Conservation (phyloP, 2,329 filamentous ascomycete genomes). For the Colletotrichum orbiculare region DNA sequence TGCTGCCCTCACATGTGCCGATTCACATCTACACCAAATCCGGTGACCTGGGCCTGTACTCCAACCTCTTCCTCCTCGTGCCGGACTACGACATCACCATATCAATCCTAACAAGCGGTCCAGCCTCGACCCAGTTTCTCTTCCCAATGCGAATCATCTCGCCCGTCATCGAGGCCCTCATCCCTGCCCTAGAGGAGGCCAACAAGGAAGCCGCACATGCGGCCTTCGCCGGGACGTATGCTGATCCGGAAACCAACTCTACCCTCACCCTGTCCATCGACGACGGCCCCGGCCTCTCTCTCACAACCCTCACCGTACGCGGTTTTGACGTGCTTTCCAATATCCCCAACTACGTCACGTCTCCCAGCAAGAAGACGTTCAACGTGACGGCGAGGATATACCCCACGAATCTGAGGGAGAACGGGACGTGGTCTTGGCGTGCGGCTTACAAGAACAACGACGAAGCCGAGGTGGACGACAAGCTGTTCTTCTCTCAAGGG, state of each 20-base stretch:
- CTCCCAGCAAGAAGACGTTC: background rate
- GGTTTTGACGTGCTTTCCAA: conserved; percentile 53
- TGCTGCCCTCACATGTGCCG: conserved; percentile 43
- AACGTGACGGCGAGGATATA: conserved; percentile 27
- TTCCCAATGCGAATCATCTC: conserved; percentile 41
- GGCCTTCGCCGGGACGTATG: conserved; percentile 52
- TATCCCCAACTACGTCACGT: conserved; percentile 43
- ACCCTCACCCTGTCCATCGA: conserved; percentile 53
- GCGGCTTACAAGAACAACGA: conserved; percentile 44
- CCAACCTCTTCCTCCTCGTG: conserved; percentile 48
- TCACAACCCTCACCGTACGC: conserved; percentile 53
- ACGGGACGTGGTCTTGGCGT: conserved; percentile 45
- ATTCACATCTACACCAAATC: conserved; percentile 49
- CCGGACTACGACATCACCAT: conserved; percentile 49
- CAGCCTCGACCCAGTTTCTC: conserved; percentile 35
- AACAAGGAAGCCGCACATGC: conserved; percentile 49
- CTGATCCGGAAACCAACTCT: conserved; percentile 52
- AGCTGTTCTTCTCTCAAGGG: conserved; percentile 44
- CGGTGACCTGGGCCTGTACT: conserved; percentile 46
- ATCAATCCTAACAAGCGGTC: conserved; percentile 51
- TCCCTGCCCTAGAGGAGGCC: conserved; percentile 57
- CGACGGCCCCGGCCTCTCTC: conserved; percentile 51
- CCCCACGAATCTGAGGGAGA: conserved; percentile 21
- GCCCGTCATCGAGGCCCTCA: conserved; percentile 45
- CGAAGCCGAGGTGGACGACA: conserved; percentile 37